phyloP scores from a whole-genome alignment of 495 filamentous ascomycete species.

The Bacidia gigantensis region DNA sequence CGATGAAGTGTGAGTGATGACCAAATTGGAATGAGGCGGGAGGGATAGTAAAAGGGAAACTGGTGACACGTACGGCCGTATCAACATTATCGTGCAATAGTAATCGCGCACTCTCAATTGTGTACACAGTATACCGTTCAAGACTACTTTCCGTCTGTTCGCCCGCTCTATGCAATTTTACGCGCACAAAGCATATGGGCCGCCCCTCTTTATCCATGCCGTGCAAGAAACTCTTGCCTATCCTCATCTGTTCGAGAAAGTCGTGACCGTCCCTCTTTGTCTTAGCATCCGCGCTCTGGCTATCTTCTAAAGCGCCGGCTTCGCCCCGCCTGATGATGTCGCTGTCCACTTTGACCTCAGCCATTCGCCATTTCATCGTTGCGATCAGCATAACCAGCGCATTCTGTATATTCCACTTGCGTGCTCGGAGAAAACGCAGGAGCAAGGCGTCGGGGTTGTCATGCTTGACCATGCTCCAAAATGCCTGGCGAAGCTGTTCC shows the following conservation, averaged over 20 bases:
- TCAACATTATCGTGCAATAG: conserved; percentile 69
- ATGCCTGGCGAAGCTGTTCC: conserved; percentile 62
- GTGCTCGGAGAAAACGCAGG: conserved; percentile 76
- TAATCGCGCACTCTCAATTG: conserved; percentile 83
- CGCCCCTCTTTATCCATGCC: conserved; percentile 73
- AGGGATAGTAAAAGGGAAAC: too few relatives aligned
- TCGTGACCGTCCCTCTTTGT: conserved; percentile 59
- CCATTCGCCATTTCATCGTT: conserved; percentile 80
- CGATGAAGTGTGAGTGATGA: too few relatives aligned
- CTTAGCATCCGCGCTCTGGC: conserved; percentile 32
- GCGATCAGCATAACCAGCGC: conserved; percentile 89
- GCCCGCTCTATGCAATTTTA: conserved; percentile 61
- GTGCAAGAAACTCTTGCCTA: conserved; percentile 94
- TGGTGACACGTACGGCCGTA: conserved; percentile 83
- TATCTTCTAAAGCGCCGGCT: conserved; percentile 43
- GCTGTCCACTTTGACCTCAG: conserved; percentile 72
- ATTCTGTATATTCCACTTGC: conserved; percentile 93
- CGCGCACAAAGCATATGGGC: conserved; percentile 78
- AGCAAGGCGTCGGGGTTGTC: conserved; percentile 84
- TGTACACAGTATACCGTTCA: conserved; percentile 83
- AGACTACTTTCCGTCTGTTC: conserved; percentile 71
- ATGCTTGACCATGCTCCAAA: conserved; percentile 94
- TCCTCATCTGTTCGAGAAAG: conserved; percentile 68
- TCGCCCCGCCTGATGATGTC: conserved; percentile 78
- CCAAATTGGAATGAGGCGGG: too few relatives aligned